phyloP scores from a whole-genome alignment of 2,329 filamentous ascomycete species.

The Monilinia fructicola region DNA sequence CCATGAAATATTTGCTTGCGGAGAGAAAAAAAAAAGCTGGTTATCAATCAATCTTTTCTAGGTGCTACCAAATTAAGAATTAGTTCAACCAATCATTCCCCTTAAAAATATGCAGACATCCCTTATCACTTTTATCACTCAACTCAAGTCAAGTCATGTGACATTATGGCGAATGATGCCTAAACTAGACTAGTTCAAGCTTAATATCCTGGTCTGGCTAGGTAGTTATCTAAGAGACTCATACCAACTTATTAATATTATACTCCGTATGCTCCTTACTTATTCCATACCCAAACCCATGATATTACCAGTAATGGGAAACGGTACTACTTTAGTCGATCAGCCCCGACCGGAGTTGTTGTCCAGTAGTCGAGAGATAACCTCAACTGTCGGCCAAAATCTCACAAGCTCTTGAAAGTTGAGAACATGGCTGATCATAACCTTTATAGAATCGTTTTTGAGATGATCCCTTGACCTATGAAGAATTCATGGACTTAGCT shows the following conservation, averaged over 20 bases:
- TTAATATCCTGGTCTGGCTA: neutral
- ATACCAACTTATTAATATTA: neutral
- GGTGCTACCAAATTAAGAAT: neutral
- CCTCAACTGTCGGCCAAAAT: no score
- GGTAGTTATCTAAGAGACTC: neutral
- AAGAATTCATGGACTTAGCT: neutral
- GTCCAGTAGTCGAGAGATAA: neutral
- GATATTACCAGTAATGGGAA: neutral
- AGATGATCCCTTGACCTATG: neutral
- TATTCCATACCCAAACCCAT: neutral
- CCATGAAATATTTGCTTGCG: neutral
- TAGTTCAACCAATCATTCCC: neutral
- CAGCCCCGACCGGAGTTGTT: neutral
- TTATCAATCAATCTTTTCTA: neutral
- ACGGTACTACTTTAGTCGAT: neutral
- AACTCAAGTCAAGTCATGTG: constrained; percentile 11
- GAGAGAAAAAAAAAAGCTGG: neutral
- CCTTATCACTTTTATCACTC: neutral
- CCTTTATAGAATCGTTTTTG: neutral
- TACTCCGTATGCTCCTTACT: neutral
- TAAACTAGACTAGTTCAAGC: constrained; percentile 12
- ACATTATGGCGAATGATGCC: neutral
- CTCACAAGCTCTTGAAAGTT: no score
- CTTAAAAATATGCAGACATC: neutral
- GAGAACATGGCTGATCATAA: neutral